Evolutionary conservation across 2,329 filamentous ascomycete genomes (phyloP), one percentile per base, ranked within the genome.

Genomic region (Biscogniauxia sp.): DNA sequence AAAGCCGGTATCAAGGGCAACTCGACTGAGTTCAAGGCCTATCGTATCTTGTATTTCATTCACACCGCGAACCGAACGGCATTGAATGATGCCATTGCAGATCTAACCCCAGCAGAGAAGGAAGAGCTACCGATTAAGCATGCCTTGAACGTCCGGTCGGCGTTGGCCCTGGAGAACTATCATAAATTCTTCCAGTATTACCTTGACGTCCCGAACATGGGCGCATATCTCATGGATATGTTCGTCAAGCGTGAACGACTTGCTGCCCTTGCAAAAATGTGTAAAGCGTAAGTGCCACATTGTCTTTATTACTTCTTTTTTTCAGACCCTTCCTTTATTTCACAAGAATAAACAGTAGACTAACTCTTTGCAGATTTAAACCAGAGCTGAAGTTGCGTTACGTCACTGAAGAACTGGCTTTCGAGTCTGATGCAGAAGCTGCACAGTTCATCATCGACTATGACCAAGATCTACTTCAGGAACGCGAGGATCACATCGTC

Each of bases 41-140:
- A 99, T 83, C 94, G 95, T 86, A 97, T 99, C 79, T 84, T 99
- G 75, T 99, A 99, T 86, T 96, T 97, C 82, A 95, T 99, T 79
- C 93, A 98, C 78, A 98, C 95, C 72, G 93, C 93, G 84, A 99
- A 98, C 81, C 93, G 92, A 80, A 93, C 92, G 79, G 93, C 94
- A 79, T 90, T 99, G 85, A 98, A 97, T 84, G 93, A 98, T 84
- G 89, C 94, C 74, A 86, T 99, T 82, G 93, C 93, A 84, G 94
- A 97, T 91, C 91, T 99, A 95, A 98, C 94, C 78, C 80, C 89
- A 84, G 88, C 92, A 93, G 95, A 98, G 81, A 97, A 97, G 82
- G 83, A 88, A 77, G 89, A 95, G 76, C 80, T 77, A 64, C 84
- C 92, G 62, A 90, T 99, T 75, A 92, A 92, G 79, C 94, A 99